phyloP scores from a whole-genome alignment of 805 yeast species.

The Zygosaccharomyces kombuchaensis region DNA sequence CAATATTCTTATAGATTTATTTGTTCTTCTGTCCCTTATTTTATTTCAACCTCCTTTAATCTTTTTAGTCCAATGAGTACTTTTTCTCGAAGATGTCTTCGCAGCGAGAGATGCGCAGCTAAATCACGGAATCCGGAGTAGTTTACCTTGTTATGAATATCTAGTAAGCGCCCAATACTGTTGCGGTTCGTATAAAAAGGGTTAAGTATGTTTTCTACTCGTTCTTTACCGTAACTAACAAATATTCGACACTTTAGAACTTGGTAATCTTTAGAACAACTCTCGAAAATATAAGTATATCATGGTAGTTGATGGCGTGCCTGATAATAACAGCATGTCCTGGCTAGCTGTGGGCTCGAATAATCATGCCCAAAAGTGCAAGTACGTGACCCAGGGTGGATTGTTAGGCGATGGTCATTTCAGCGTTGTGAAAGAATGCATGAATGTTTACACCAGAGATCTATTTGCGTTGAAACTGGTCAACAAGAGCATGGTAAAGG shows the following conservation, averaged over 20 bases:
- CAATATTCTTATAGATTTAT: not conserved
- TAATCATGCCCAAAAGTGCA: slow-evolving; percentile 22
- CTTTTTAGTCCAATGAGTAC: not conserved
- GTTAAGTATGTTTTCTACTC: not conserved
- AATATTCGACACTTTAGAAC: not conserved
- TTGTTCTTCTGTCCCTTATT: not conserved
- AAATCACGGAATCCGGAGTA: not conserved
- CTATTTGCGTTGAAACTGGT: slow-evolving; percentile 47
- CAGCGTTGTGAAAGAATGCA: slow-evolving; percentile 49
- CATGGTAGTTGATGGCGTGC: not conserved
- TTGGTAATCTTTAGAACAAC: not conserved
- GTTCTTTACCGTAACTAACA: not conserved
- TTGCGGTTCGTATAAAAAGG: not conserved
- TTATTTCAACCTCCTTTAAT: not conserved
- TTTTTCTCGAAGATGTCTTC: not conserved
- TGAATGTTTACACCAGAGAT: slow-evolving; percentile 38
- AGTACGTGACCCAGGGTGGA: slow-evolving; percentile 27
- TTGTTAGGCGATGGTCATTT: slow-evolving; percentile 46
- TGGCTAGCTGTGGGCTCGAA: slow-evolving; percentile 16
- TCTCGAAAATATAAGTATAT: not conserved
- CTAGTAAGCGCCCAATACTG: not conserved
- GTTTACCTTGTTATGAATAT: not conserved
- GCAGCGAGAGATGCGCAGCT: not conserved
- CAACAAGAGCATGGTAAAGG: slow-evolving; percentile 26
- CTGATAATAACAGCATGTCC: slow-evolving; percentile 2